Evolutionary conservation across 2,329 filamentous ascomycete genomes (phyloP), one percentile per base, ranked within the genome.

Genomic region (Ophiocordyceps sinensis): DNA sequence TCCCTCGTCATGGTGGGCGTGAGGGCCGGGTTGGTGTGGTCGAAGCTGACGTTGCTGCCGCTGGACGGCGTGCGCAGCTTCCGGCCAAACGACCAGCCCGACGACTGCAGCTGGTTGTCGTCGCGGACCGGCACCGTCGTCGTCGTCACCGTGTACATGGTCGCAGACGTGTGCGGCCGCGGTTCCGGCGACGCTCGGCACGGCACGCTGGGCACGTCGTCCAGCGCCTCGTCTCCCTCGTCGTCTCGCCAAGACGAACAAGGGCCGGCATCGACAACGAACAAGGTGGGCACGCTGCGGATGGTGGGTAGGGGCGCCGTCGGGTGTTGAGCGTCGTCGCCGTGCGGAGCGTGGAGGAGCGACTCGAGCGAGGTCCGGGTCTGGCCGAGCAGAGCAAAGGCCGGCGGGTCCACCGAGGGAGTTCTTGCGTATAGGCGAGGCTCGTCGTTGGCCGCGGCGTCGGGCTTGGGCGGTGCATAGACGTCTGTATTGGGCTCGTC

Each of bases 1-100:
- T 86, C 84, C 41, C 84, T 71, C 23, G 75, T 75, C 73, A 81
- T 77, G 32, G 77, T 81, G 5, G 76, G 75, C 35, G 71, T 78
- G 45, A 80, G 56, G 10, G 75, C 75, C 17, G 73, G 72, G 53
- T 77, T 71, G 44, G 61, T 70, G 34, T 64, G 53, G 54, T 77
- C 73, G 49, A 76, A 77, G 41, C 57, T 62, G 40, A 49, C 55
- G 43, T 49, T 57, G 47, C 58, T 62, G 37, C 54, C 57, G 36
- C 53, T 56, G 4, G 62, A 67, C 1, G 67, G 67, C 1, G 67
- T 71, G 39, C 64, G 64, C 12, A 68, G 55, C 29, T 64, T 63
- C 48, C 65, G 60, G 30, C 58, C 59, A 41, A 71, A 63, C n/a
- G 59, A 64, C 0, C 66, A 62, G 41, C 60, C 59, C 21, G 55